Evolutionary conservation across 164 flowering plant species (phyloP).

Genomic region (Aristolochia californica): DNA sequence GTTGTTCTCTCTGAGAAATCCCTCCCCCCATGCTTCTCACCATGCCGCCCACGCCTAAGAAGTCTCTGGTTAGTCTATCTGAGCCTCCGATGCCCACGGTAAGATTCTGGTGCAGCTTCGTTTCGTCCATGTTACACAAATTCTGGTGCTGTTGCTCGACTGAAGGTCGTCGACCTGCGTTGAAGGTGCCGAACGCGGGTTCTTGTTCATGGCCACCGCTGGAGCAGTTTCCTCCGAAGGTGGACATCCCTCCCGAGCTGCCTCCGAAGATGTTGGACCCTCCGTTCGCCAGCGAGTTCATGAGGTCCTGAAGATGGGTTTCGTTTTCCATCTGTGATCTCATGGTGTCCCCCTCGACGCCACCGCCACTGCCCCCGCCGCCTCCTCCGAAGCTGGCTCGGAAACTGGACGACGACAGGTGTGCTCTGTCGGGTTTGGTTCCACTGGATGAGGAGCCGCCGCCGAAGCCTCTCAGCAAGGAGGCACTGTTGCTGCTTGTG

Average conservation of each 20-base stretch:
- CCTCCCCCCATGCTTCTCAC: conserved; percentile 33
- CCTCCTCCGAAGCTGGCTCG: conserved; percentile 3
- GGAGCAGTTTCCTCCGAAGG: conserved; percentile 22
- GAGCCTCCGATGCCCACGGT: conserved; percentile 27
- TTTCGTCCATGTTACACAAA: conserved; percentile 20
- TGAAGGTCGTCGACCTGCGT: too few relatives aligned
- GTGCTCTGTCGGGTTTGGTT: conserved; percentile 17
- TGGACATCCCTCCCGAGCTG: too few relatives aligned
- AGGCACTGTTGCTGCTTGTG: conserved; percentile 30
- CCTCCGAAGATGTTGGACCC: conserved; percentile 21
- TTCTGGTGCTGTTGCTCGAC: conserved; percentile 10
- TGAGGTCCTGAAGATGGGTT: conserved; percentile 42
- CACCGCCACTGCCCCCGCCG: conserved; percentile 10
- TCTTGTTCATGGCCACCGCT: conserved; percentile 15
- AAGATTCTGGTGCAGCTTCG: conserved; percentile 27
- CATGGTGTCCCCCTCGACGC: too few relatives aligned
- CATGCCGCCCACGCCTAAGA: conserved; percentile 72
- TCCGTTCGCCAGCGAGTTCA: conserved; percentile 48
- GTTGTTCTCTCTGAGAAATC: conserved; percentile 24
- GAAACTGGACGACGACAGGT: conserved; percentile 11
- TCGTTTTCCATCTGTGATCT: conserved; percentile 29
- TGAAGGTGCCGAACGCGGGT: conserved; percentile 20
- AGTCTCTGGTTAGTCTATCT: conserved; percentile 60
- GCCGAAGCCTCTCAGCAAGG: conserved; percentile 38
- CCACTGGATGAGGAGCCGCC: conserved; percentile 27